Evolutionary conservation across 2,329 filamentous ascomycete genomes (phyloP).

Genomic region (Thelonectria discophora): DNA sequence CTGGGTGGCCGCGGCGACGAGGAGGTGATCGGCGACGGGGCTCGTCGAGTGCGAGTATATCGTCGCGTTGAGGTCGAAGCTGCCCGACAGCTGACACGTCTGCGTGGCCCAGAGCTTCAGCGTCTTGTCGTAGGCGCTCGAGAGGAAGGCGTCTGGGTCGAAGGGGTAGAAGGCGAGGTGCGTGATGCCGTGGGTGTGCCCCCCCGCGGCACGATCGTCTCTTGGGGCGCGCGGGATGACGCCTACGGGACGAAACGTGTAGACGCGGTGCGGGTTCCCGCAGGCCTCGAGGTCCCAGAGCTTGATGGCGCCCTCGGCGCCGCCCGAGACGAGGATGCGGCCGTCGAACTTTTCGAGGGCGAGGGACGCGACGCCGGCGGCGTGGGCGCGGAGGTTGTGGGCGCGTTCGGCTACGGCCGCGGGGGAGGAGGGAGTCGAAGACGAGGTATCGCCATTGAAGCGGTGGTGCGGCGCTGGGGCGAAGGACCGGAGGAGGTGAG

Average conservation of each 20-base stretch:
- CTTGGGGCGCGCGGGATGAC: conserved; percentile 56
- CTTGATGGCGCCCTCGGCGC: conserved; percentile 83
- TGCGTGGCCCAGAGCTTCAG: conserved; percentile 79
- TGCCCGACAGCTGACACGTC: conserved; percentile 66
- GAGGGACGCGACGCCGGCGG: conserved; percentile 80
- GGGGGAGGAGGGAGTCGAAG: conserved; percentile 25
- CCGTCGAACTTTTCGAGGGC: conserved; percentile 86
- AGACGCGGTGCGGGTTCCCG: conserved; percentile 53
- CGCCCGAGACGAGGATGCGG: conserved; percentile 80
- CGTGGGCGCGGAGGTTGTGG: conserved; percentile 70
- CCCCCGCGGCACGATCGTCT: conserved; percentile 42
- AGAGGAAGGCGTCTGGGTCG: conserved; percentile 78
- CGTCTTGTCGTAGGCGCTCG: conserved; percentile 80
- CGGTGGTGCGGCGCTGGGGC: conserved; percentile 71
- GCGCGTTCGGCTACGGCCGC: conserved; percentile 42
- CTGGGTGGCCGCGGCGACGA: conserved; percentile 89
- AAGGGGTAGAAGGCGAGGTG: conserved; percentile 82
- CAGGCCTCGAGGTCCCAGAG: conserved; percentile 85
- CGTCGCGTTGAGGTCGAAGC: conserved; percentile 73
- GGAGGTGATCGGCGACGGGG: conserved; percentile 73
- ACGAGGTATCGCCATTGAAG: conserved; percentile 66
- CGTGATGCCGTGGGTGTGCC: conserved; percentile 77
- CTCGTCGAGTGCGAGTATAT: conserved; percentile 83
- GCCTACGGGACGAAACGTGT: conserved; percentile 64
- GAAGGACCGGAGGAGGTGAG: conserved; percentile 73